A percentile compares a stretch with the other conserved stretches of the same genome.
phyloP scores from a whole-genome alignment of 164 flowering plant genomes.

The Magnolia changhungtana region DNA sequence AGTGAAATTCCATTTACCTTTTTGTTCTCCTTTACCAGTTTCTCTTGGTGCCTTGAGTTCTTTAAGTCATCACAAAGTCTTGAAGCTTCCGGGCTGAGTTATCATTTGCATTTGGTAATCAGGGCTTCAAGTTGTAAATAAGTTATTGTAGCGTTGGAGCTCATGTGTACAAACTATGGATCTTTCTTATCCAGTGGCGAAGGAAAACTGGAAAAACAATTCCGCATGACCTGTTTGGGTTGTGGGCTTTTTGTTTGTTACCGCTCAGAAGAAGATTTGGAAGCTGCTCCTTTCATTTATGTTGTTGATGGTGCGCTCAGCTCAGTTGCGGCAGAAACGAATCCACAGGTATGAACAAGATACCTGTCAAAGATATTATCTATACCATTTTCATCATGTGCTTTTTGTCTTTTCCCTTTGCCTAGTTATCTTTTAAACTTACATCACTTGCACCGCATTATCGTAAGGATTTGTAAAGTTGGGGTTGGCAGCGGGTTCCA shows the following conservation, averaged over 20 bases:
- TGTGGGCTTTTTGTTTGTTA: conserved; percentile 94
- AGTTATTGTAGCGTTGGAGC: conserved; percentile 19
- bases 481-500: background rate
- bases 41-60: background rate
- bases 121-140: conserved; percentile 18
- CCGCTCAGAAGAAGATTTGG: conserved; percentile 84
- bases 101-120: conserved; percentile 21
- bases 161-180: conserved; percentile 18
- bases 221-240: conserved; percentile 83
- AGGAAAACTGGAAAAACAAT: conserved; percentile 92
- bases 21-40: background rate
- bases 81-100: conserved; percentile 6
- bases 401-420: background rate
- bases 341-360: conserved; percentile 67
- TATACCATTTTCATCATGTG: background rate
- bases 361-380: background rate
- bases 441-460: background rate
- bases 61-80: background rate
- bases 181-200: conserved; percentile 65
- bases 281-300: conserved; percentile 69
- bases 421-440: background rate
- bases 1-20: background rate
- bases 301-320: conserved; percentile 91
- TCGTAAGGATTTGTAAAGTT: background rate
- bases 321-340: conserved; percentile 93